These are phyloP conservation scores for Aspergillus clavatus DNA, from an alignment of 2,329 filamentous ascomycete species.

Conservation along the genomic window DNA sequence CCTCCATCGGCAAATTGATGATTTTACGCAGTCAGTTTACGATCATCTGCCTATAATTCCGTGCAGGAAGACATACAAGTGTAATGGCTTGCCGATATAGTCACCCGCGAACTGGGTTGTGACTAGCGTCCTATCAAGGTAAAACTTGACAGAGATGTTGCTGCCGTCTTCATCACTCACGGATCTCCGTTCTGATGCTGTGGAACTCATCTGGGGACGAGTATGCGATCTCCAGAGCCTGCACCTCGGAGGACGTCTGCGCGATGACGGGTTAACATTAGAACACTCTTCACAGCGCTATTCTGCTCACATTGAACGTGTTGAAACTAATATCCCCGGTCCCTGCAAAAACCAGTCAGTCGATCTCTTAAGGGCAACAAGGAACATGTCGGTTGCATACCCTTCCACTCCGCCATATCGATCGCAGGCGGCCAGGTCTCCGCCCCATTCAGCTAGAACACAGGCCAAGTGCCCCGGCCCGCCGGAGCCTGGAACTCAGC, in stretches of 20 bases:
- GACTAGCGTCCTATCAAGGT: constrained; percentile 48
- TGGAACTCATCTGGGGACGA: constrained; percentile 46
- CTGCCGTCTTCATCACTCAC: constrained; percentile 49
- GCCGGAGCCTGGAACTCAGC: constrained; percentile 39
- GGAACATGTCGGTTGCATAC: constrained; percentile 16
- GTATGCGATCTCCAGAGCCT: constrained; percentile 48
- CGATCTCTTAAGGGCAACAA: not conserved
- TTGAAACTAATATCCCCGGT: constrained; percentile 31
- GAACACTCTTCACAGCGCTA: not conserved
- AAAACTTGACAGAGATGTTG: constrained; percentile 52
- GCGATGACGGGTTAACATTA: not conserved
- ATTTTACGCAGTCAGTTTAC: constrained; percentile 6
- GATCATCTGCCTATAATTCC: too few species aligned
- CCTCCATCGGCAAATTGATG: constrained; percentile 26
- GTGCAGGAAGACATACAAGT: constrained; percentile 12
- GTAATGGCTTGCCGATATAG: constrained; percentile 46
- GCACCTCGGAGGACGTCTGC: constrained; percentile 42
- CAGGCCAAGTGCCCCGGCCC: constrained; percentile 51
- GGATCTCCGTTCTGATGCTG: constrained; percentile 47
- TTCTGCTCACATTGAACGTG: constrained; percentile 16
- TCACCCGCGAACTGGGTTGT: constrained; percentile 49
- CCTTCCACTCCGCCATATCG: constrained; percentile 59
- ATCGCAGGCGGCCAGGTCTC: constrained; percentile 56
- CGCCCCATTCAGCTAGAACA: constrained; percentile 55
- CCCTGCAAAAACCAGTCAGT: constrained; percentile 1